These are phyloP conservation scores for Solanum habrochaites DNA, from an alignment of 257 asterid species.

Conservation along the genomic window DNA sequence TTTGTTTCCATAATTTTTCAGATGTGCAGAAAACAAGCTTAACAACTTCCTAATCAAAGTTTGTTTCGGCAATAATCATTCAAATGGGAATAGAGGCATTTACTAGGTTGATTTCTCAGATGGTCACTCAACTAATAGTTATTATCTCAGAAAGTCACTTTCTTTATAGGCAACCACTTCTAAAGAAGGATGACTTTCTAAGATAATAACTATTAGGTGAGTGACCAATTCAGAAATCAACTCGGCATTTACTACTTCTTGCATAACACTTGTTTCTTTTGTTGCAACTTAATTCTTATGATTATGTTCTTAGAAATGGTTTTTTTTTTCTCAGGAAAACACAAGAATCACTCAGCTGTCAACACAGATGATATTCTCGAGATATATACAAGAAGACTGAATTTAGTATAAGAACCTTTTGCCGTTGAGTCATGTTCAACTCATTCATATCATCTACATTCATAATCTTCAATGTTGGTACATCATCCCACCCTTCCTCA, in stretches of 20 bases:
- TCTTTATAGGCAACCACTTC: background rate
- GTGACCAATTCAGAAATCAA: background rate
- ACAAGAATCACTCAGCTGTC: background rate
- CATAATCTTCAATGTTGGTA: slow-evolving; percentile 77
- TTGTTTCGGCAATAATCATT: background rate
- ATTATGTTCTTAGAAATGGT: background rate
- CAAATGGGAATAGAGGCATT: background rate
- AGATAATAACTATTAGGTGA: background rate
- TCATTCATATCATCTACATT: slow-evolving; percentile 55
- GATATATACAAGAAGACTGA: background rate
- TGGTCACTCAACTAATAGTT: background rate
- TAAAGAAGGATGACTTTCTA: background rate
- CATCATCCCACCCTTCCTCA: slow-evolving; percentile 91
- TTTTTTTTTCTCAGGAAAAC: background rate
- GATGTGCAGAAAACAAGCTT: background rate
- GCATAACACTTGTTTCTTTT: background rate
- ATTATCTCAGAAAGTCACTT: background rate
- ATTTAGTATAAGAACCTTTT: slow-evolving; percentile 39
- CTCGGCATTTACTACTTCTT: background rate
- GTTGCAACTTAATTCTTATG: background rate
- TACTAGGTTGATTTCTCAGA: background rate
- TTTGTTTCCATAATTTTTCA: background rate
- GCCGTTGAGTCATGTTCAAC: slow-evolving; percentile 50
- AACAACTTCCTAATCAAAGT: background rate
- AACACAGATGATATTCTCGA: background rate